phyloP scores from a whole-genome alignment of 768 basidiomycete genomes.

The Mycena polygramma region DNA sequence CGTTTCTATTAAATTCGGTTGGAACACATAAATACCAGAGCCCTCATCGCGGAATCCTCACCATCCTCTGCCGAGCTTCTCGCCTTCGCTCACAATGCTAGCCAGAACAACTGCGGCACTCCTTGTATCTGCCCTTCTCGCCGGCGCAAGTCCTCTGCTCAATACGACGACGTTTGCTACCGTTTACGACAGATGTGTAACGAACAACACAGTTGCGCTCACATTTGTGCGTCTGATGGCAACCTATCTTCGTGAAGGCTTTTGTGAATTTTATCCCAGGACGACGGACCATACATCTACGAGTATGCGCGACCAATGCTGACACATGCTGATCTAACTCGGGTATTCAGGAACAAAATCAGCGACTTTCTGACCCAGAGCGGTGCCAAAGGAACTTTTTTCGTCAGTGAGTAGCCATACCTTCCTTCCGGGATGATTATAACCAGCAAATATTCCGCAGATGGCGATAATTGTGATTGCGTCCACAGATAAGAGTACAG shows the following conservation, averaged over 20 bases:
- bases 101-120: background rate
- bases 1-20: background rate
- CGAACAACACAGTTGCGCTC: constrained; percentile 27
- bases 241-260: background rate
- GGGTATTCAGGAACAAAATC: constrained; percentile 18
- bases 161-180: background rate
- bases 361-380: constrained; percentile 21
- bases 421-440: background rate
- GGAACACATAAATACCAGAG: constrained; percentile 8
- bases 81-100: background rate
- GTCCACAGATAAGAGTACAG: background rate
- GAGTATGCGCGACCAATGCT: background rate
- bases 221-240: constrained; percentile 33
- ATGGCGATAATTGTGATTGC: constrained; percentile 39
- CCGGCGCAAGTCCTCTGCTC: background rate
- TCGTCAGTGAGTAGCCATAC: constrained; percentile 40
- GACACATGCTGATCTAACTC: background rate
- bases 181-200: constrained; percentile 7
- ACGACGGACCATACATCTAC: constrained; percentile 34
- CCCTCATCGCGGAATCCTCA: background rate
- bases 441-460: constrained; percentile 8
- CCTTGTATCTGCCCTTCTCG: background rate
- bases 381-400: constrained; percentile 46
- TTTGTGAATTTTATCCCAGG: constrained; percentile 14
- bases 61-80: background rate